Conservation (phyloP, 371 early-diverging fungal genomes). For the Saksenaea vasiformis region DNA sequence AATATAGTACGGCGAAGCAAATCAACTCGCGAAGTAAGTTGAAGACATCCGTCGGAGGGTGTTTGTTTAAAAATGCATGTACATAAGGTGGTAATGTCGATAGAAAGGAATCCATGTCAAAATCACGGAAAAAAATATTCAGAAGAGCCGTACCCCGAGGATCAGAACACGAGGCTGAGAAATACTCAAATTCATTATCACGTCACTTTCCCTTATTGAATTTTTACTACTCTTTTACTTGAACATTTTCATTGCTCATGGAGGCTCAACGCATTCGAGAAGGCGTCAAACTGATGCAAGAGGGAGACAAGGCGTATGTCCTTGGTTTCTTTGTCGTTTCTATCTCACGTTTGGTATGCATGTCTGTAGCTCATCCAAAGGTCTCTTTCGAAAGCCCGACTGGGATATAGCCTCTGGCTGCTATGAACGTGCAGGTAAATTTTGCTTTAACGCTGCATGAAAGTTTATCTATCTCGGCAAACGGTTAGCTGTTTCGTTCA, state of each 20-base stretch:
- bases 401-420: constrained; percentile 84
- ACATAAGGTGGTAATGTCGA: constrained; percentile 54
- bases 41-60: constrained; percentile 51
- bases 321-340: neutral
- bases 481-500: constrained; percentile 66
- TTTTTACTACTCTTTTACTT: neutral
- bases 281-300: constrained; percentile 66
- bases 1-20: constrained; percentile 53
- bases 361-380: constrained; percentile 59
- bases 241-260: constrained; percentile 25
- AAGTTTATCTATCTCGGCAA: neutral
- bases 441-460: neutral
- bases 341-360: neutral
- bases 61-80: constrained; percentile 38
- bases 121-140: neutral
- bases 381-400: constrained; percentile 83
- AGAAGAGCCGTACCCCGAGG: neutral
- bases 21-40: constrained; percentile 45
- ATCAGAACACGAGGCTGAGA: neutral
- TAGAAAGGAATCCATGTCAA: constrained; percentile 47
- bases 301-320: constrained; percentile 70
- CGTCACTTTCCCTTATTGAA: neutral
- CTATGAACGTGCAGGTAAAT: constrained; percentile 83
- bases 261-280: constrained; percentile 58
- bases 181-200: neutral